These are phyloP conservation scores for Salix purpurea DNA, from an alignment of 345 rosid genomes.

Conservation along the genomic window DNA sequence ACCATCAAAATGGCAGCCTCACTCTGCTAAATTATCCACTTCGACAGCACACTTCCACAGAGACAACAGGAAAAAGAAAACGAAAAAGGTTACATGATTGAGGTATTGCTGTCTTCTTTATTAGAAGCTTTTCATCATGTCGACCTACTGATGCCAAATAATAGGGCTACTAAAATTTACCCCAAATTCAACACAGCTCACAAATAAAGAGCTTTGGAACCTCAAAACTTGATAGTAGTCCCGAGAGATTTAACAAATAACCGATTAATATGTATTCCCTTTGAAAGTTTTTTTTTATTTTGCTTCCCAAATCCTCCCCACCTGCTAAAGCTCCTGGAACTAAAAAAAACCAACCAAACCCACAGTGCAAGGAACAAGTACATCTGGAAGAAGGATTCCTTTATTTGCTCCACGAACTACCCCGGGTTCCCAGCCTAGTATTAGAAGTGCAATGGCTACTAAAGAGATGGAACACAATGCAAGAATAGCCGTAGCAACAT, in stretches of 20 bases:
- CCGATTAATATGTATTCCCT: too few relatives aligned
- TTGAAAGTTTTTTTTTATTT: too few relatives aligned
- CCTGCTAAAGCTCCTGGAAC: background rate
- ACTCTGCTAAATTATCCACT: background rate
- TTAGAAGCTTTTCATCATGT: background rate
- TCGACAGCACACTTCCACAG: background rate
- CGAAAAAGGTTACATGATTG: background rate
- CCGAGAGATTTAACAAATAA: too few relatives aligned
- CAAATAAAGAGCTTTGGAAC: background rate
- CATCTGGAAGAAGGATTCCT: too few relatives aligned
- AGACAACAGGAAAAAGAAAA: background rate
- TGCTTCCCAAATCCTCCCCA: background rate
- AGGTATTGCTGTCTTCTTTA: background rate
- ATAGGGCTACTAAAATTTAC: background rate
- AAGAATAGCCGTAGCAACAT: too few relatives aligned
- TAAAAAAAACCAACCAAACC: background rate
- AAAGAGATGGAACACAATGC: too few relatives aligned
- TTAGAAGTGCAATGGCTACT: too few relatives aligned
- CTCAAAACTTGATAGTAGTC: background rate
- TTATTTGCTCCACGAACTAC: too few relatives aligned
- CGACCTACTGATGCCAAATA: background rate
- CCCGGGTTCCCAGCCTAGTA: too few relatives aligned
- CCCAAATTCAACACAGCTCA: background rate
- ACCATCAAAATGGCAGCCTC: conserved; percentile 21
- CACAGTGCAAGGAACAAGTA: too few relatives aligned